Conservation (phyloP, 805 yeast genomes). For the Candida ovalis region DNA sequence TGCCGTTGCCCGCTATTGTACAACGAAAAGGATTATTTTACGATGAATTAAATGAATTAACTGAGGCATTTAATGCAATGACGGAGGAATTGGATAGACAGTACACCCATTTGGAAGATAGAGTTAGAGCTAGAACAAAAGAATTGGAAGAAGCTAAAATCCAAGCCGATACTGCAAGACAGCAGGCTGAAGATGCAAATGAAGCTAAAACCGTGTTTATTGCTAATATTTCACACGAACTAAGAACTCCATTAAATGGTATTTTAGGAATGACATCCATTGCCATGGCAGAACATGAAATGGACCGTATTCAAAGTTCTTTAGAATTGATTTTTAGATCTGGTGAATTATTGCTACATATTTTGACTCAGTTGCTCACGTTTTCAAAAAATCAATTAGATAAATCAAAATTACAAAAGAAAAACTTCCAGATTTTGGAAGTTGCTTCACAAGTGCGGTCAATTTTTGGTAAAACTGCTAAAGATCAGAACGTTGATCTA, state of each 20-base stretch:
- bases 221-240: conserved; percentile 90
- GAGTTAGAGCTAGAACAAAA: conserved; percentile 80
- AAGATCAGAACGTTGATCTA: conserved; percentile 70
- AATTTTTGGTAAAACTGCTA: conserved; percentile 76
- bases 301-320: conserved; percentile 63
- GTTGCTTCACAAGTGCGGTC: conserved; percentile 81
- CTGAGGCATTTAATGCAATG: conserved; percentile 89
- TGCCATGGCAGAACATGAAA: conserved; percentile 82
- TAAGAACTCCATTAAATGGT: conserved; percentile 94
- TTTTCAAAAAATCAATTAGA: conserved; percentile 90
- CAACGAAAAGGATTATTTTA: conserved; percentile 43
- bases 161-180: conserved; percentile 51
- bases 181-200: conserved; percentile 74
- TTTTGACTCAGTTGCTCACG: conserved; percentile 84
- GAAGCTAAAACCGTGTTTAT: conserved; percentile 94
- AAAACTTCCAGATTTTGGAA: conserved; percentile 75
- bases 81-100: conserved; percentile 82
- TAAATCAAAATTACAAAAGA: conserved; percentile 75
- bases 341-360: conserved; percentile 85
- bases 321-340: conserved; percentile 81
- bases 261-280: conserved; percentile 94
- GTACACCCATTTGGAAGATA: conserved; percentile 78
- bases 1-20: conserved; percentile 23
- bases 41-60: conserved; percentile 85
- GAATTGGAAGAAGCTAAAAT: conserved; percentile 85